Evolutionary conservation across 352 stramenopile genomes (phyloP), one percentile per base, ranked within the genome.

Genomic region (Globisporangium apiculatum): DNA sequence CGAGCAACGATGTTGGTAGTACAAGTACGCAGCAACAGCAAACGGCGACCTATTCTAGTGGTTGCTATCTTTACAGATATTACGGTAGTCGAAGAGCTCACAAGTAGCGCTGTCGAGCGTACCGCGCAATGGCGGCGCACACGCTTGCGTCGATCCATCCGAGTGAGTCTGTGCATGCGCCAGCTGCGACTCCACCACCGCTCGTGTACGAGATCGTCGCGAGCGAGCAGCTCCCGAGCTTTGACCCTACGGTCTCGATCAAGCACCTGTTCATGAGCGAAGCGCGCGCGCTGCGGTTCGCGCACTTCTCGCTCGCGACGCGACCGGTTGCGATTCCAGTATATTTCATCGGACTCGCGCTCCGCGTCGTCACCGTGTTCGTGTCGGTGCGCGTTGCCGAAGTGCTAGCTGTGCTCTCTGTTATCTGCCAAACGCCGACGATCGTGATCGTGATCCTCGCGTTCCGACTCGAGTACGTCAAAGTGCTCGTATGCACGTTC

Each of bases 181-280:
- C 53, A 50, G 18, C 17, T 24, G 15, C 53, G 36, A 35, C 14
- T 51, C 48, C 11, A 53, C 41, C 7, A 48, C 51, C 50, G n/a
- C 40, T 57, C 24, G 41, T 51, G 8, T 58, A 58, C 42, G 7
- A 51, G 7, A 58, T 58, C 31, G 42, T 51, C 7, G 53, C 8
- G 42, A 58, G 53, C 42, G 53, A 58, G 42, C 41, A 58, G 14
- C 53, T 58, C 7, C 53, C 53, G 42, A 49, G 14, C 14, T 58
- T 58, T 3, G 31, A 58, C 42, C 53, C 53, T 40, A 43, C 53
- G 14, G 51, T 51, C 24, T 7, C 42, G 11, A 43, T 58, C 41
- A 51, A 51, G 7, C 18, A 58, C 8, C 4, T 58, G 42, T 51
- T 58, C 53, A 42, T 58, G 31, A 51, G 35, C 42, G 12, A 31